A percentile compares a stretch with the other conserved stretches of the same genome.
Conservation (phyloP, 2,329 filamentous ascomycete species). For the Aureobasidium lini region DNA sequence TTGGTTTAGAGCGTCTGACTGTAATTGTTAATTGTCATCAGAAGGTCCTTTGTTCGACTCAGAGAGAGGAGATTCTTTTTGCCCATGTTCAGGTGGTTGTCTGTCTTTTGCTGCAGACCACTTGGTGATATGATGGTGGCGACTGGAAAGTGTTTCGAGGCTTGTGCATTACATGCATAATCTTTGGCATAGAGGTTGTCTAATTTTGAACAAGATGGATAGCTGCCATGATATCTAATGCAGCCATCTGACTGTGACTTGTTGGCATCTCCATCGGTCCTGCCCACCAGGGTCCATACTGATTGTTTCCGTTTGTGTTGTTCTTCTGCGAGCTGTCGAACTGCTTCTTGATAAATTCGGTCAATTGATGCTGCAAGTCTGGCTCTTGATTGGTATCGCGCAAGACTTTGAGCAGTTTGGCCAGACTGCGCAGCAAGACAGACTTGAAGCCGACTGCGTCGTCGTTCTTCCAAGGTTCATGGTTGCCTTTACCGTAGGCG, state of each 20-base stretch:
- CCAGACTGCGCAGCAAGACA: slow-evolving; percentile 22
- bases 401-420: slow-evolving; percentile 18
- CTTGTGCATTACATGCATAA: neutral
- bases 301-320: slow-evolving; percentile 23
- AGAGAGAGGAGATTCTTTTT: slow-evolving; percentile 12
- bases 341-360: slow-evolving; percentile 21
- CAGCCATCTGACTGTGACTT: slow-evolving; percentile 24
- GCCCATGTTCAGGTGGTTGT: neutral
- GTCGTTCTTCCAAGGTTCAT: slow-evolving; percentile 21
- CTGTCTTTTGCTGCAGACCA: neutral
- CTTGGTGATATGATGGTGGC: neutral
- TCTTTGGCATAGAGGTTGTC: neutral
- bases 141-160: no score
- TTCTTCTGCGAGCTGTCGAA: slow-evolving; percentile 18
- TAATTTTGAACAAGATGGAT: slow-evolving; percentile 17
- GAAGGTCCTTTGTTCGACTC: slow-evolving; percentile 14
- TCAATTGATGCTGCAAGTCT: slow-evolving; percentile 12
- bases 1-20: slow-evolving; percentile 13
- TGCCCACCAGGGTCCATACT: slow-evolving; percentile 27
- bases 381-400: slow-evolving; percentile 11
- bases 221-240: slow-evolving; percentile 25
- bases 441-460: slow-evolving; percentile 25
- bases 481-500: slow-evolving; percentile 20
- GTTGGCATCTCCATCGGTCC: slow-evolving; percentile 24
- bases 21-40: slow-evolving; percentile 12